Base-by-base conservation (phyloP, 2,329 filamentous ascomycete genomes). In the Tolypocladium paradoxum region DNA sequence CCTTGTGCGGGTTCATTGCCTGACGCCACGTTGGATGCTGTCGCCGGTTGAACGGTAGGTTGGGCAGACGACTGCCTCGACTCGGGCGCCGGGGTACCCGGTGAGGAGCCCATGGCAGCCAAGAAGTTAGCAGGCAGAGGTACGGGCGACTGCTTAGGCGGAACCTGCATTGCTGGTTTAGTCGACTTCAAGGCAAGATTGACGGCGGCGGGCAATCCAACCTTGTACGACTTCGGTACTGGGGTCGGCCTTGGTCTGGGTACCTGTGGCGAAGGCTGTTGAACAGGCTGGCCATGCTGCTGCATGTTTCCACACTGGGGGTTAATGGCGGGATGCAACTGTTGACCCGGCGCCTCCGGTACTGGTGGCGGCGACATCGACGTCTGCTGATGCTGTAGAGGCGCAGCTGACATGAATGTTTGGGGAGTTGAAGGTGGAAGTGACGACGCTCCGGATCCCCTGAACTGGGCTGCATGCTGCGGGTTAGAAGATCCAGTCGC, bases 81-180 rank as follows among this genome's bases (percentile, higher is more conserved):
- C 20, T 33, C 37, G n/a, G 38, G n/a, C 33, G 22, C 24, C 38
- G 36, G 34, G n/a, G 60, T 55, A 24, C 54, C 56, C 2, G 65
- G 54, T 9, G 64, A 53, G 11, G 68, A 66, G 49, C 60, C 65
- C 61, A 73, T 71, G 9, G 70, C 69, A n/a, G 71, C 70, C 48
- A 73, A 57, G 50, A 72, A 73, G 52, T 73, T 71, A 6, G 72
- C 68, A 1, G 73, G 73, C 11, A 75, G 57, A 12, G 73, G 73
- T 6, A 75, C 72, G 3, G 72, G 73, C 1, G 73, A 73, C 53
- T 74, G 63, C 58, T 73, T 74, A 16, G 65, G 58, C 24, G 70
- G 70, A 56, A 65, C 59, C 65, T 66, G 58, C 45, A 59, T 59
- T 53, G 57, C 57, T 57, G 60, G 58, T 56, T 68, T 66, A 61